These are phyloP conservation scores for Spathaspora boniae DNA, from an alignment of 805 yeast genomes.

Conservation along the genomic window DNA sequence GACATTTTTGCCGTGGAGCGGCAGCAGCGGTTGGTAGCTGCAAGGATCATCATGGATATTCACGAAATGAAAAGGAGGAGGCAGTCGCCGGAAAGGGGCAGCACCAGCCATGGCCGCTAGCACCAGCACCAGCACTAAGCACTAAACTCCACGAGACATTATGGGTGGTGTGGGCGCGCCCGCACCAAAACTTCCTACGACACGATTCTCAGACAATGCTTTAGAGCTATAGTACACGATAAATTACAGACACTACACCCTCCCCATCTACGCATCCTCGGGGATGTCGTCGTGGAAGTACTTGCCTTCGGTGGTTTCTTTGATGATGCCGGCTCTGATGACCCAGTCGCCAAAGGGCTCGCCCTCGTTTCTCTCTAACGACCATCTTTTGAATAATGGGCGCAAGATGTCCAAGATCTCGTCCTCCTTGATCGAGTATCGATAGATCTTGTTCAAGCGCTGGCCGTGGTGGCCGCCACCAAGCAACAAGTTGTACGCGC, in stretches of 20 bases:
- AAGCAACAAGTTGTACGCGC: conserved; percentile 87
- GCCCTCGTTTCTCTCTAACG: conserved; percentile 82
- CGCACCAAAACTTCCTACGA: neutral
- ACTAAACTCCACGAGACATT: too few species aligned
- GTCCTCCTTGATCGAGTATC: conserved; percentile 85
- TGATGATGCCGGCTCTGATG: conserved; percentile 81
- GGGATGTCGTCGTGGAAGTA: conserved; percentile 93
- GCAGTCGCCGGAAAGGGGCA: conserved; percentile 1
- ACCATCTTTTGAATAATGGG: conserved; percentile 92
- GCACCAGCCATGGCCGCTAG: conserved; percentile 4
- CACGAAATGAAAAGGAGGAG: conserved; percentile 5
- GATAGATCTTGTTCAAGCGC: conserved; percentile 84
- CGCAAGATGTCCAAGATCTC: conserved; percentile 74
- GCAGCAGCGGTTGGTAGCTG: conserved; percentile 29
- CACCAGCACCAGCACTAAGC: neutral
- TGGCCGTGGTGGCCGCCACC: conserved; percentile 97
- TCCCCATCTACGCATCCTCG: conserved; percentile 53
- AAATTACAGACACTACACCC: conserved; percentile 3
- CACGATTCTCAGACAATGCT: conserved; percentile 2
- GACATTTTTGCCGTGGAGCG: conserved; percentile 47
- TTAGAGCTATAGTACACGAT: conserved; percentile 1
- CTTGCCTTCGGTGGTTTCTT: conserved; percentile 86
- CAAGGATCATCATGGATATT: conserved; percentile 24
- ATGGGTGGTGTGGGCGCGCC: too few species aligned
- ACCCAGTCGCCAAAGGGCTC: conserved; percentile 96